Base-by-base conservation (phyloP, 306 rosid genomes). In the Trifolium subterraneum region DNA sequence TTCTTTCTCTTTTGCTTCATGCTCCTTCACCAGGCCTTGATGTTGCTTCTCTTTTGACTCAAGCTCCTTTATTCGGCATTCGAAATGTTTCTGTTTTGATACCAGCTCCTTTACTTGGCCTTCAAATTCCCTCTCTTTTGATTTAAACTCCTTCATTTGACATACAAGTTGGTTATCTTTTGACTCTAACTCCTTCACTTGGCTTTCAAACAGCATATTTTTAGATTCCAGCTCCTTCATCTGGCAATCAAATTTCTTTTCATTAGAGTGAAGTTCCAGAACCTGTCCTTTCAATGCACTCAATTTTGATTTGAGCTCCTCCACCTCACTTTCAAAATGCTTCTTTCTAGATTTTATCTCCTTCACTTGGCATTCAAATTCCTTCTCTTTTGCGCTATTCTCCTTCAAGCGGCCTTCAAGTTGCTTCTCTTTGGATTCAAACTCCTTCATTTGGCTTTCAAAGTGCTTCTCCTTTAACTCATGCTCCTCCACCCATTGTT, bases 391-490 rank as follows among this genome's bases (percentile, higher is more conserved):
- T 20, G 31, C n/a, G n/a, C n/a, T n/a, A 39, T 44, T 44, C 50
- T 38, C 64, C 19, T 36, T 38, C 13, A 10, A 14, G 3, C 2
- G 56, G 8, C 5, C 72, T 50, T 64, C 79, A 52, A 36, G 7
- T n/a, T 51, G 5, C 15, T 36, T 20, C 55, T 9, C 64, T 15
- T 38, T 74, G 50, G 64, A 36, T 4, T 64, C 36, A 35, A 1
- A 3, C 8, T 39, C 0, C n/a, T n/a, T 6, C 52, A n/a, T n/a
- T n/a, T n/a, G n/a, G n/a, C n/a, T n/a, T 36, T 64, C 70, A 20
- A 83, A 41, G 39, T 47, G 60, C 9, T 71, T 77, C 73, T 84
- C 77, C 7, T 73, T 70, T 45, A 79, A n/a, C n/a, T n/a, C n/a
- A n/a, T n/a, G 70, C 36, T 66, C 76, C 36, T 59, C 66, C 67